phyloP scores from a whole-genome alignment of 139 green algal genomes.

The Chlamydomonas schloesseri region DNA sequence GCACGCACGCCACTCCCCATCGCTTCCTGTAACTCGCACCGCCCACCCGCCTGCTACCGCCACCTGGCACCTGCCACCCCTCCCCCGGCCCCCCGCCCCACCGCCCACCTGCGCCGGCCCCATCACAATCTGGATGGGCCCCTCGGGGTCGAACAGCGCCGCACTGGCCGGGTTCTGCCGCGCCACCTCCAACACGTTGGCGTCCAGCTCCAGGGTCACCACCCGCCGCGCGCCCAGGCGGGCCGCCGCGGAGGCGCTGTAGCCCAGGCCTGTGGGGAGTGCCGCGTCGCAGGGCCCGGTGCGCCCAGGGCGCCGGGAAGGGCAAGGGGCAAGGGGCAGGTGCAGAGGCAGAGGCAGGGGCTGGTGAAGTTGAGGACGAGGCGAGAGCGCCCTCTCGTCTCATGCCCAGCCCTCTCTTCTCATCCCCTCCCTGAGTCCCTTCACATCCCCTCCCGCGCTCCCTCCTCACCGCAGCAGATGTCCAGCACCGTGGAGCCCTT shows the following conservation, averaged over 20 bases:
- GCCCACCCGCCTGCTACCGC: too few species aligned
- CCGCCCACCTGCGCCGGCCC: slow-evolving; percentile 6
- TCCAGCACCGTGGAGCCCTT: slow-evolving; percentile 30
- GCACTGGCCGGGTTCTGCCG: slow-evolving; percentile 27
- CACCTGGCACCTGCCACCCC: too few species aligned
- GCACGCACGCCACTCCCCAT: too few species aligned
- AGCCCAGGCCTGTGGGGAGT: slow-evolving; percentile 21
- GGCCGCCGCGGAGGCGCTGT: slow-evolving; percentile 29
- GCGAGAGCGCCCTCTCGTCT: too few species aligned
- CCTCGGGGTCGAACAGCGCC: slow-evolving; percentile 17
- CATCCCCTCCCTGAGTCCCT: too few species aligned
- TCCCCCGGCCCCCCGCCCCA: too few species aligned
- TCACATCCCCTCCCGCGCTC: too few species aligned
- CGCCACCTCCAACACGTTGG: slow-evolving; percentile 38
- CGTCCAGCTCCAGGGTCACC: slow-evolving; percentile 37
- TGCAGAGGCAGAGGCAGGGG: too few species aligned
- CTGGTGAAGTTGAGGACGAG: too few species aligned
- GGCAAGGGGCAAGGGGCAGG: not conserved
- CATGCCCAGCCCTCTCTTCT: too few species aligned
- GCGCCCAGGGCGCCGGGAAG: not conserved
- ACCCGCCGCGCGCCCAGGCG: slow-evolving; percentile 22
- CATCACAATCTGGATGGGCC: slow-evolving; percentile 7
- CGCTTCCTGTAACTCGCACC: too few species aligned
- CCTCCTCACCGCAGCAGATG: slow-evolving; percentile 28
- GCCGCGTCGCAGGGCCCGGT: not conserved